phyloP scores from a whole-genome alignment of 2,329 filamentous ascomycete species.

The Onygenales sp. region DNA sequence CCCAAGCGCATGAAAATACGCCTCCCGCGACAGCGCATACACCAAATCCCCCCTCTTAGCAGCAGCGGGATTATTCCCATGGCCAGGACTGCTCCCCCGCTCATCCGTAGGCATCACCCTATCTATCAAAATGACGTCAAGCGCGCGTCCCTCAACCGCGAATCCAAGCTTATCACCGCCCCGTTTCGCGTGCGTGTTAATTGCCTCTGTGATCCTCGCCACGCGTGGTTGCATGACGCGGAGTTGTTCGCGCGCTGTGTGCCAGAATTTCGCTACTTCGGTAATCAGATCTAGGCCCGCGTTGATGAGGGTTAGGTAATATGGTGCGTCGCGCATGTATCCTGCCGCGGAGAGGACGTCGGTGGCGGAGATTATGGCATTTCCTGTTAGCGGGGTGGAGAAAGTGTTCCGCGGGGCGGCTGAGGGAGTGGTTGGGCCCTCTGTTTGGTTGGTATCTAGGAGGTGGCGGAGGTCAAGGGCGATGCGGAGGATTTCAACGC shows the following conservation, averaged over 20 bases:
- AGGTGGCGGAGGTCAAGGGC: constrained; percentile 32
- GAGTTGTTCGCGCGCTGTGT: constrained; percentile 44
- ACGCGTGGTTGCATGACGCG: constrained; percentile 40
- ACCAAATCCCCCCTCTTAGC: constrained; percentile 32
- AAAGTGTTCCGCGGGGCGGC: constrained; percentile 26
- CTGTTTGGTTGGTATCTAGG: constrained; percentile 13
- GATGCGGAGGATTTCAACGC: constrained; percentile 43
- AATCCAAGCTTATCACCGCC: constrained; percentile 26
- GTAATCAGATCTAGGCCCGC: constrained; percentile 47
- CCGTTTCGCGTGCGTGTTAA: constrained; percentile 21
- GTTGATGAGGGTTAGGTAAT: constrained; percentile 45
- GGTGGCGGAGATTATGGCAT: constrained; percentile 52
- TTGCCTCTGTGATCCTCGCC: constrained; percentile 32
- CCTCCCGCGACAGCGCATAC: constrained; percentile 26
- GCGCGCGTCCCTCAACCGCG: constrained; percentile 25
- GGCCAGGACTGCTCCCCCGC: constrained; percentile 10
- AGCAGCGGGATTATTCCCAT: constrained; percentile 5
- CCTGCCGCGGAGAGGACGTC: constrained; percentile 58
- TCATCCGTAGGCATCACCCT: constrained; percentile 1
- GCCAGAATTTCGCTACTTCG: constrained; percentile 51
- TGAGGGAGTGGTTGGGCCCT: constrained; percentile 3
- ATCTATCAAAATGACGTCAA: constrained; percentile 21
- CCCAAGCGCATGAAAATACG: constrained; percentile 23
- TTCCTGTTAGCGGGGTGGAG: constrained; percentile 54
- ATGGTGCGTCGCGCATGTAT: constrained; percentile 40